Evolutionary conservation across 371 early-diverging fungal species (phyloP).

Genomic region (Batrachochytrium dendrobatidis): DNA sequence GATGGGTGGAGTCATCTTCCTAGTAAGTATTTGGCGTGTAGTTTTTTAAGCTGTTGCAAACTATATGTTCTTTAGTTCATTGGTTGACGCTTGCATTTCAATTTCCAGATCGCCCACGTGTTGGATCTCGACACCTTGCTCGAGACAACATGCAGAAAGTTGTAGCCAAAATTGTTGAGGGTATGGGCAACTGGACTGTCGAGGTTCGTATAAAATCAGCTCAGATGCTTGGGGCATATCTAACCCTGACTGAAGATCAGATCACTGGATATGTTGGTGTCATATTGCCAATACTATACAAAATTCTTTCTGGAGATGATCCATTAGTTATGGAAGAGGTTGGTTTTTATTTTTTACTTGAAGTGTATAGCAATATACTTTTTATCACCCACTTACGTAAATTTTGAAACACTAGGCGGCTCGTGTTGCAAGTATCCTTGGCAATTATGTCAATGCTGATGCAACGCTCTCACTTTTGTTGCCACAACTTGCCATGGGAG

Average conservation of each 20-base stretch:
- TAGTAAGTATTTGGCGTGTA: slow-evolving; percentile 3
- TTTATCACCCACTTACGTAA: not conserved
- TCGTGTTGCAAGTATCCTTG: slow-evolving; percentile 24
- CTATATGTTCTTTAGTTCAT: slow-evolving; percentile 1
- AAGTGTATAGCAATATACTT: not conserved
- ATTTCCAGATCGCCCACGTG: slow-evolving; percentile 29
- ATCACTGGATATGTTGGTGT: slow-evolving; percentile 39
- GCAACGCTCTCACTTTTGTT: slow-evolving; percentile 23
- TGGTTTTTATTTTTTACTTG: not conserved
- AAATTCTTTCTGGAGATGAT: slow-evolving; percentile 34
- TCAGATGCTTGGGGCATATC: slow-evolving; percentile 24
- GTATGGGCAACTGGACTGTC: slow-evolving; percentile 42
- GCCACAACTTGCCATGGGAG: slow-evolving; percentile 21
- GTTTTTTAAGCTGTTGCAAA: not conserved
- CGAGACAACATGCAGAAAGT: slow-evolving; percentile 48
- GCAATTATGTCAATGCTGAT: slow-evolving; percentile 32
- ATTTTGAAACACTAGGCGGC: too few relatives aligned
- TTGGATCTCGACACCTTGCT: slow-evolving; percentile 41
- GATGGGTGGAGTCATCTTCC: slow-evolving; percentile 8
- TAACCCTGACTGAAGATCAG: slow-evolving; percentile 32
- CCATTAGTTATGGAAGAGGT: slow-evolving; percentile 27
- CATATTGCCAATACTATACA: slow-evolving; percentile 35
- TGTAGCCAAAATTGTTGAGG: slow-evolving; percentile 41
- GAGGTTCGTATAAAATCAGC: slow-evolving; percentile 32
- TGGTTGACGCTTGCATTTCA: too few relatives aligned